Percentiles rank a stretch among this genome's conserved stretches.
These are phyloP conservation scores for Ustilago loliicola DNA, from an alignment of 1,284 basidiomycete species.

Conservation along the genomic window DNA sequence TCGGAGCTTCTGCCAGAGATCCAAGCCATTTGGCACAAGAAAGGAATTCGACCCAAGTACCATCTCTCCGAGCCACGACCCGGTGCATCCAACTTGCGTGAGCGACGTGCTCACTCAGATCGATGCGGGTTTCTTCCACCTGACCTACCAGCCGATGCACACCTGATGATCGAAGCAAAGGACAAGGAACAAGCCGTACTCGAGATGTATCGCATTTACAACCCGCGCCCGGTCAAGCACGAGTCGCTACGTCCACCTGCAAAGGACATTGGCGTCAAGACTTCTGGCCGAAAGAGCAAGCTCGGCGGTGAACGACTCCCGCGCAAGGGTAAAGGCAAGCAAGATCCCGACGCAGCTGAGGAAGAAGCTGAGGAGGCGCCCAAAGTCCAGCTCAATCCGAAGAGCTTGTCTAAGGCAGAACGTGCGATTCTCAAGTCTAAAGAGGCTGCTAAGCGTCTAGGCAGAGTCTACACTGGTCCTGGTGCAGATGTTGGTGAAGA, in stretches of 20 bases:
- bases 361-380: conserved; percentile 39
- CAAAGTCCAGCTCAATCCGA: conserved; percentile 27
- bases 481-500: conserved; percentile 65
- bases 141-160: conserved; percentile 73
- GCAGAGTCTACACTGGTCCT: conserved; percentile 47
- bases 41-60: conserved; percentile 85
- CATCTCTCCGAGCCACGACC: conserved; percentile 79
- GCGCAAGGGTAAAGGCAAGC: conserved; percentile 64
- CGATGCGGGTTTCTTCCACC: conserved; percentile 79
- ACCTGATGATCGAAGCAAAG: conserved; percentile 94
- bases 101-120: conserved; percentile 86
- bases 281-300: conserved; percentile 70
- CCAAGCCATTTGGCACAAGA: conserved; percentile 80
- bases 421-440: conserved; percentile 58
- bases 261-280: conserved; percentile 71
- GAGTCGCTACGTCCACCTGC: conserved; percentile 73
- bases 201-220: conserved; percentile 84
- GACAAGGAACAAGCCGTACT: conserved; percentile 94
- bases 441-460: conserved; percentile 48
- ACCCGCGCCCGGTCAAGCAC: conserved; percentile 77
- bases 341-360: conserved; percentile 47
- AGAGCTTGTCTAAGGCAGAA: conserved; percentile 41
- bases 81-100: conserved; percentile 67
- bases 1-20: conserved; percentile 79
- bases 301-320: conserved; percentile 52